Base-by-base conservation (phyloP, 2,329 filamentous ascomycete genomes). In the Alternaria atra region DNA sequence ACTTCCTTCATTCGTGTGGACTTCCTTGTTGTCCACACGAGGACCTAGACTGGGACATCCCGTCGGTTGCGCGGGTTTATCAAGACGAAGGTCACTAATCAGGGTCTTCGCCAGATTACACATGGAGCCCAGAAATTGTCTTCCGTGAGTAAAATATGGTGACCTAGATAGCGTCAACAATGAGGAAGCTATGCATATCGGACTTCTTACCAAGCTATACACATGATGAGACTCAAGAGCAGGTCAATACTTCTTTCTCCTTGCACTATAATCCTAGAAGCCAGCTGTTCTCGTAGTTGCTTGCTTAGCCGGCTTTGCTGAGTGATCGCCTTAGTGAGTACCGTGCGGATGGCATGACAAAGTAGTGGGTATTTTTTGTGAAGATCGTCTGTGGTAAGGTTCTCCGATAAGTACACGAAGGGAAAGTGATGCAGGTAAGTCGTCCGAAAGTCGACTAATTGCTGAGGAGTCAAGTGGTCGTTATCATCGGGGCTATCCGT, bases 1-100 rank as follows among this genome's bases (percentile, higher is more conserved):
- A 6, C 82, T 77, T 55, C 86, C 84, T 61, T 86, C 84, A 59
- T 82, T 78, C 0, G 84, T 84, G 9, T 59, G 62, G n/a, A 34
- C 43, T 12, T 50, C 46, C 12, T 40, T 56, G 8, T 58, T 51
- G 8, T 61, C 60, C 5, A 29, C 35, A 52, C 43, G 35, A 13
- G 48, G 60, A 6, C 39, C 55, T 15, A 54, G 52, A 48, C 29
- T 59, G 47, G 52, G 67, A 37, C 47, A 68, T 39, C 56, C 50
- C 23, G 55, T 52, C 2, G 61, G 60, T 15, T 46, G 43, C 8
- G 35, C 13, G 12, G 63, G 61, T n/a, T 57, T 61, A 47, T 72
- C 68, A n/a, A 73, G 48, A 7, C 65, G 64, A 3, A 74, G 50
- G 12, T 74, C 69, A 15, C 52, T 66, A 2, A 70, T 29, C 3